Conservation (phyloP, 1,139 yeast genomes). For the Magnusiomyces sp. region DNA sequence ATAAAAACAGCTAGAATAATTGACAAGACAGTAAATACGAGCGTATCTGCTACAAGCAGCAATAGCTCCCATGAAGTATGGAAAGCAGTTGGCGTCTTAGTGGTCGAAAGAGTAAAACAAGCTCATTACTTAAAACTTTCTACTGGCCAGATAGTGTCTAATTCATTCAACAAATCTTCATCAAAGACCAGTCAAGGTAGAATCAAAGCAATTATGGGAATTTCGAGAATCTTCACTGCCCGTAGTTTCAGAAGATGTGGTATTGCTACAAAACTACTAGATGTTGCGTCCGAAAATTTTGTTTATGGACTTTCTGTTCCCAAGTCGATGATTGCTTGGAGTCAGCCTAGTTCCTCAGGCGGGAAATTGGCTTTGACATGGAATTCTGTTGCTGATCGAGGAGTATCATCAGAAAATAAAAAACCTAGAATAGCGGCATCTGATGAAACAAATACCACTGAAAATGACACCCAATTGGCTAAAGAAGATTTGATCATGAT, state of each 20-base stretch:
- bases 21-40: constrained; percentile 21
- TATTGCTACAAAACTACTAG: constrained; percentile 40
- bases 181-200: constrained; percentile 26
- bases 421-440: no score
- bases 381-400: constrained; percentile 9
- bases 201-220: constrained; percentile 37
- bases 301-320: constrained; percentile 45
- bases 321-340: constrained; percentile 48
- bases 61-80: not conserved
- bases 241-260: constrained; percentile 45
- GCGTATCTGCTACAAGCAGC: constrained; percentile 3
- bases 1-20: no score
- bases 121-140: constrained; percentile 43
- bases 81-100: constrained; percentile 46
- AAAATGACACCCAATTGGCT: no score
- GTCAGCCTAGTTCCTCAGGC: constrained; percentile 64
- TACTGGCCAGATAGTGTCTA: constrained; percentile 31
- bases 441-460: no score
- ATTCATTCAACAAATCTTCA: constrained; percentile 20
- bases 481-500: no score
- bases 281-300: constrained; percentile 36
- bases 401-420: no score
- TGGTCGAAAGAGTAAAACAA: constrained; percentile 32
- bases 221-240: constrained; percentile 61
- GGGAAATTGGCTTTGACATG: constrained; percentile 41